A percentile compares a stretch with the other conserved stretches of the same genome.
Conservation (phyloP, 2,329 filamentous ascomycete genomes). For the Westerdykella aurantiaca region DNA sequence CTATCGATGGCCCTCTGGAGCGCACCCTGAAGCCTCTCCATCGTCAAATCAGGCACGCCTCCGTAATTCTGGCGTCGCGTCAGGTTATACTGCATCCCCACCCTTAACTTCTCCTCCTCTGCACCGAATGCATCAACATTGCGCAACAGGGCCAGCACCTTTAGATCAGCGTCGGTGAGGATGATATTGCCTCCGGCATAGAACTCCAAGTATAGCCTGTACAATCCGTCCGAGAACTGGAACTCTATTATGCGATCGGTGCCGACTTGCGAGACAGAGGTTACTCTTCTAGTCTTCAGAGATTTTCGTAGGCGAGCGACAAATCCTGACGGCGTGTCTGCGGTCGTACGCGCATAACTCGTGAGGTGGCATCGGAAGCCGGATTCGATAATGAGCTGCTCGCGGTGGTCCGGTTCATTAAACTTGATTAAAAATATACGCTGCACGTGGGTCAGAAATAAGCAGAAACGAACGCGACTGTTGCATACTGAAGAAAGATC, state of each 20-base stretch:
- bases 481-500: constrained; percentile 71
- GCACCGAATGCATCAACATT: constrained; percentile 68
- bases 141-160: constrained; percentile 73
- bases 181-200: constrained; percentile 95
- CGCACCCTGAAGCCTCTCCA: constrained; percentile 63
- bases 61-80: constrained; percentile 77
- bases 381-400: constrained; percentile 87
- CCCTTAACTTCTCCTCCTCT: constrained; percentile 74
- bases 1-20: constrained; percentile 61
- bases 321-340: constrained; percentile 77
- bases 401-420: constrained; percentile 78
- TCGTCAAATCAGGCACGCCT: constrained; percentile 68
- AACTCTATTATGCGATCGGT: constrained; percentile 92
- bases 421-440: constrained; percentile 96
- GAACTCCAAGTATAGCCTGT: constrained; percentile 86
- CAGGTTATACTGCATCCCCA: constrained; percentile 73
- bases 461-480: neutral
- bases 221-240: constrained; percentile 85
- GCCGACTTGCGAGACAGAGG: constrained; percentile 75
- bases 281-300: constrained; percentile 80
- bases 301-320: constrained; percentile 80
- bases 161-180: constrained; percentile 76
- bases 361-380: constrained; percentile 96
- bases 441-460: constrained; percentile 27
- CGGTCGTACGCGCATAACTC: constrained; percentile 80